Evolutionary conservation across 169 alveolate species (phyloP).

Genomic region (Cryptosporidium bovis): DNA sequence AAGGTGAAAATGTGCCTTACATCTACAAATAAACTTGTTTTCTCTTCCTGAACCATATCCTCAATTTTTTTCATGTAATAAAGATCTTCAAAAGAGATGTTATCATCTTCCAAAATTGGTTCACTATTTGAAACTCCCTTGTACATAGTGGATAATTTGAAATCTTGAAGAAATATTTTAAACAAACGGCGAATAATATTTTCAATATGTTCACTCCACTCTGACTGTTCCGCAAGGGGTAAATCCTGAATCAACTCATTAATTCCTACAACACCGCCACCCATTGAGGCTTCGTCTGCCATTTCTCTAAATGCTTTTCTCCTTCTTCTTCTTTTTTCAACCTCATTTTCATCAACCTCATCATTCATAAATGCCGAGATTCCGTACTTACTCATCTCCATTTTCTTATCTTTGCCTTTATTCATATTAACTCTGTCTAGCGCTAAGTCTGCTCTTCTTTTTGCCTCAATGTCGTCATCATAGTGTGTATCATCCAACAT

Average conservation of each 20-base stretch:
- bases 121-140: slow-evolving; percentile 71
- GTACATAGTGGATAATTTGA: slow-evolving; percentile 74
- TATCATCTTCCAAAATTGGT: slow-evolving; percentile 55
- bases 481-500: slow-evolving; percentile 85
- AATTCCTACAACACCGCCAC: slow-evolving; percentile 81
- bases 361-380: slow-evolving; percentile 48
- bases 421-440: slow-evolving; percentile 80
- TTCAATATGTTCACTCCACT: slow-evolving; percentile 86
- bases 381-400: slow-evolving; percentile 77
- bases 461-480: slow-evolving; percentile 86
- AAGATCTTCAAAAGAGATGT: slow-evolving; percentile 59
- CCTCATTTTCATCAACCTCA: slow-evolving; percentile 37
- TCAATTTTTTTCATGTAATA: slow-evolving; percentile 84
- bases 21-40: slow-evolving; percentile 82
- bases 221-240: slow-evolving; percentile 83
- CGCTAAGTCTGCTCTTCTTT: slow-evolving; percentile 84
- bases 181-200: slow-evolving; percentile 79
- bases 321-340: slow-evolving; percentile 76
- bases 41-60: slow-evolving; percentile 87
- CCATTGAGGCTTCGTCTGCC: slow-evolving; percentile 82
- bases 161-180: slow-evolving; percentile 77
- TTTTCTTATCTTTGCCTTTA: slow-evolving; percentile 81
- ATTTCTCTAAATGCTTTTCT: slow-evolving; percentile 76
- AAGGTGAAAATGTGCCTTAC: slow-evolving; percentile 81
- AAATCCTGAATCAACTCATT: slow-evolving; percentile 68